These are phyloP conservation scores for Didymella pomorum DNA, from an alignment of 2,329 filamentous ascomycete genomes.

Conservation along the genomic window DNA sequence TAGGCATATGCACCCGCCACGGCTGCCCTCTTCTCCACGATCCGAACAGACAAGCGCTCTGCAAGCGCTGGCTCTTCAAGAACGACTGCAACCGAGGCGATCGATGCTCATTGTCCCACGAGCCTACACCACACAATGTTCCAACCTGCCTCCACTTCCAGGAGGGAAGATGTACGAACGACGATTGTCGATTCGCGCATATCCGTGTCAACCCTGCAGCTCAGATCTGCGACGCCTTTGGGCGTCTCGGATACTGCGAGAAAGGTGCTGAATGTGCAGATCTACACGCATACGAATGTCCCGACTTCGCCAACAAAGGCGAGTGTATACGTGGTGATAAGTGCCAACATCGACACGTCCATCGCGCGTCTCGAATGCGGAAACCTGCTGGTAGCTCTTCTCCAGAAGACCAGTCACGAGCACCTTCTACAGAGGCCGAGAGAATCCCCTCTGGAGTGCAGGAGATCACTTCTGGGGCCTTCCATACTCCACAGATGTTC, in stretches of 20 bases:
- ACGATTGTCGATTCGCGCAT: constrained; percentile 87
- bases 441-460: constrained; percentile 5
- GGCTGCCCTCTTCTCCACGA: constrained; percentile 85
- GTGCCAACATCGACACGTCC: constrained; percentile 87
- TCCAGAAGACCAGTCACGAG: constrained; percentile 20
- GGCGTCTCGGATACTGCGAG: constrained; percentile 85
- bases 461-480: neutral
- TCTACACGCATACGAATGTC: constrained; percentile 91
- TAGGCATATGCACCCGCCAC: constrained; percentile 84
- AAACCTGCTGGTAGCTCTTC: constrained; percentile 27
- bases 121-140: constrained; percentile 80
- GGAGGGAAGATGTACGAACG: constrained; percentile 87
- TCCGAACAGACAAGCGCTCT: constrained; percentile 84
- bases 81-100: constrained; percentile 79
- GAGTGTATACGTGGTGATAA: constrained; percentile 75
- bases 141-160: constrained; percentile 90
- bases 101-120: constrained; percentile 89
- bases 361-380: constrained; percentile 53
- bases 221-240: constrained; percentile 84
- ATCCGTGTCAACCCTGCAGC: constrained; percentile 78
- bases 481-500: constrained; percentile 31
- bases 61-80: constrained; percentile 84
- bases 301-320: constrained; percentile 92
- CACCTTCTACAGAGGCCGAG: constrained; percentile 20
- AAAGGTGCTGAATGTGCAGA: constrained; percentile 79